Percentiles rank a stretch among this genome's conserved stretches.
Conservation (phyloP, 306 rosid species). For the Mimosa pudica region DNA sequence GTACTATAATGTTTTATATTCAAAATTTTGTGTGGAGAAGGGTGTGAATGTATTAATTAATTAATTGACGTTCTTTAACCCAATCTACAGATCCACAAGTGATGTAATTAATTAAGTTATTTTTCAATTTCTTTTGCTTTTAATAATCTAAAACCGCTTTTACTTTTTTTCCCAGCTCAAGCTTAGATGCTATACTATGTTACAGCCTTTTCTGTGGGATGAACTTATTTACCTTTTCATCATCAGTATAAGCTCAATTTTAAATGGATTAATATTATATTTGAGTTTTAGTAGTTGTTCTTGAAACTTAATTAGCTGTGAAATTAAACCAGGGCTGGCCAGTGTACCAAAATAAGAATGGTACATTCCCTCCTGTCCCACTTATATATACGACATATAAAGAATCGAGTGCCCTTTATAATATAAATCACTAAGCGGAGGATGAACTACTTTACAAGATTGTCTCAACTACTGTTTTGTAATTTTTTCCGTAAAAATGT, state of each 20-base stretch:
- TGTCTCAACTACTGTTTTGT: neutral
- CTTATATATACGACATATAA: too few relatives aligned
- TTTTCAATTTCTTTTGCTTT: neutral
- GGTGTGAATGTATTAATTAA: neutral
- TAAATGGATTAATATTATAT: neutral
- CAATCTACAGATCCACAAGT: constrained; percentile 54
- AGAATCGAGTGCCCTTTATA: too few relatives aligned
- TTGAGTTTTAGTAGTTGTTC: neutral
- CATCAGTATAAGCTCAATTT: neutral
- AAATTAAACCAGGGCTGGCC: neutral
- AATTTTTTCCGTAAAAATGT: too few relatives aligned
- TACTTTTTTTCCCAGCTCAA: neutral
- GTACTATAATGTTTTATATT: constrained; percentile 7
- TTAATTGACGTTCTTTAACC: constrained; percentile 44
- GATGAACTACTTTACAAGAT: too few relatives aligned
- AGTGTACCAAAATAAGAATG: neutral
- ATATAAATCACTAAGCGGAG: neutral
- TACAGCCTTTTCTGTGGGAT: neutral
- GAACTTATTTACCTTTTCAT: neutral
- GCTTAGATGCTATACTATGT: neutral
- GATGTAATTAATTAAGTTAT: constrained; percentile 23
- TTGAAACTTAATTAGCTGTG: neutral
- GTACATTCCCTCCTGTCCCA: too few relatives aligned
- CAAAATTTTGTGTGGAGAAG: constrained; percentile 27
- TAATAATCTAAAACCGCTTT: neutral